Percentiles rank a stretch among this genome's conserved stretches.
Evolutionary conservation across 2,329 filamentous ascomycete genomes (phyloP).

Genomic region (Coniochaeta sp.): DNA sequence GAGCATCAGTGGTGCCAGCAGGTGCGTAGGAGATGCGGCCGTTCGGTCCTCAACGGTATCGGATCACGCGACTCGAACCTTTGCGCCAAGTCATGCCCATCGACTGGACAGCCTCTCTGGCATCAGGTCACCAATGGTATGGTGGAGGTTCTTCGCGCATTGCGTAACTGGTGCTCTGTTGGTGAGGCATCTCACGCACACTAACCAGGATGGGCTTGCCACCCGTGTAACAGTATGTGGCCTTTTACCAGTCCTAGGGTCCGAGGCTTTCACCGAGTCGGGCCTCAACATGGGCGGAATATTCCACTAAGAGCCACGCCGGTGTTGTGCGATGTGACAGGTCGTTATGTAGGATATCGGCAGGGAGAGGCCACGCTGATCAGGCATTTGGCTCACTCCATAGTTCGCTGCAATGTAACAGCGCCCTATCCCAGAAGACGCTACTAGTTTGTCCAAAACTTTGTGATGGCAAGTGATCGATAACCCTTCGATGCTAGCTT

Average conservation of each 20-base stretch:
- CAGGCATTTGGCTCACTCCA: background rate
- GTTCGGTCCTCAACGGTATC: background rate
- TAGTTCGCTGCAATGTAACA: background rate
- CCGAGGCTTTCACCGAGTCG: background rate
- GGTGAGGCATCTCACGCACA: background rate
- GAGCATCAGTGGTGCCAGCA: too few species aligned
- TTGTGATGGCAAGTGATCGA: background rate
- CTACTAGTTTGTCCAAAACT: background rate
- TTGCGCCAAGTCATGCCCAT: background rate
- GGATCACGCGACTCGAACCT: background rate
- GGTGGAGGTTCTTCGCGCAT: background rate
- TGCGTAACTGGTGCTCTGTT: background rate
- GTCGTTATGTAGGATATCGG: background rate
- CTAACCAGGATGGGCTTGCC: background rate
- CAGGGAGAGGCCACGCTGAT: background rate
- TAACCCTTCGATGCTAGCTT: background rate
- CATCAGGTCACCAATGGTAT: background rate
- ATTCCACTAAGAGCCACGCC: background rate
- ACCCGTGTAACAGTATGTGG: background rate
- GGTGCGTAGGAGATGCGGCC: background rate
- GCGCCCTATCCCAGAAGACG: background rate
- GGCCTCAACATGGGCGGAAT: background rate
- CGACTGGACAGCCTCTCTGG: background rate
- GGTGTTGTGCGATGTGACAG: background rate
- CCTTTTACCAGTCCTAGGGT: background rate